A percentile compares a stretch with the other conserved stretches of the same genome.
Evolutionary conservation across 2,329 filamentous ascomycete species (phyloP).

Genomic region (Neonectria neomacrospora): DNA sequence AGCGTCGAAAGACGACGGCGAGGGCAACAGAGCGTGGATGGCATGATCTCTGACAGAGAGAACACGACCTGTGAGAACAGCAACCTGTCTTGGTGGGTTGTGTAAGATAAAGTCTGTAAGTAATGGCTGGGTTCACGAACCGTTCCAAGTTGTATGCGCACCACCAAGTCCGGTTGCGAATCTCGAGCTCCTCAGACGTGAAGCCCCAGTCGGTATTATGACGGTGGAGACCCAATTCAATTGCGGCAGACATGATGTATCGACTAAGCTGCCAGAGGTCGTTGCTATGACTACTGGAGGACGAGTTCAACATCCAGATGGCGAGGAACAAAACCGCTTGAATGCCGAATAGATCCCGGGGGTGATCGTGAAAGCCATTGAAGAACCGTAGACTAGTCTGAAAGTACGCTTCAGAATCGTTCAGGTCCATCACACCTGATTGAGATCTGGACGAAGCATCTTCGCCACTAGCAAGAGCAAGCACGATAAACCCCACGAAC

Average conservation of each 20-base stretch:
- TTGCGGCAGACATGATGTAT: constrained; percentile 43
- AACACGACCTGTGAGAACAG: constrained; percentile 39
- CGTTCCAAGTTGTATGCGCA: constrained; percentile 39
- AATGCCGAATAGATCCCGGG: constrained; percentile 33
- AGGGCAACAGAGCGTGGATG: constrained; percentile 35
- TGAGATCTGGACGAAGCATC: constrained; percentile 28
- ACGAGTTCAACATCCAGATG: constrained; percentile 42
- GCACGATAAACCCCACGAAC: constrained; percentile 32
- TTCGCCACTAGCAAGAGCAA: constrained; percentile 34
- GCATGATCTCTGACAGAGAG: constrained; percentile 40
- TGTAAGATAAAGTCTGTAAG: background rate
- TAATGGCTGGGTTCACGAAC: background rate
- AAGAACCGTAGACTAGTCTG: constrained; percentile 39
- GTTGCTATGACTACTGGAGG: constrained; percentile 31
- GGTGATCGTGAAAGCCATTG: constrained; percentile 30
- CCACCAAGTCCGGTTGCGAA: constrained; percentile 41
- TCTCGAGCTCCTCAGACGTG: constrained; percentile 35
- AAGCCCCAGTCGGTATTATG: constrained; percentile 36
- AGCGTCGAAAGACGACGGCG: constrained; percentile 25
- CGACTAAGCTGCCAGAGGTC: constrained; percentile 44
- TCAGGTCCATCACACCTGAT: constrained; percentile 36
- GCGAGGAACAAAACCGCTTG: constrained; percentile 38
- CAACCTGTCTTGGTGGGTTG: constrained; percentile 24
- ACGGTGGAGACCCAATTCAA: constrained; percentile 41
- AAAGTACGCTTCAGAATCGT: constrained; percentile 36